Evolutionary conservation across 2,329 filamentous ascomycete species (phyloP).

Genomic region (Pestalotiopsis sp.): DNA sequence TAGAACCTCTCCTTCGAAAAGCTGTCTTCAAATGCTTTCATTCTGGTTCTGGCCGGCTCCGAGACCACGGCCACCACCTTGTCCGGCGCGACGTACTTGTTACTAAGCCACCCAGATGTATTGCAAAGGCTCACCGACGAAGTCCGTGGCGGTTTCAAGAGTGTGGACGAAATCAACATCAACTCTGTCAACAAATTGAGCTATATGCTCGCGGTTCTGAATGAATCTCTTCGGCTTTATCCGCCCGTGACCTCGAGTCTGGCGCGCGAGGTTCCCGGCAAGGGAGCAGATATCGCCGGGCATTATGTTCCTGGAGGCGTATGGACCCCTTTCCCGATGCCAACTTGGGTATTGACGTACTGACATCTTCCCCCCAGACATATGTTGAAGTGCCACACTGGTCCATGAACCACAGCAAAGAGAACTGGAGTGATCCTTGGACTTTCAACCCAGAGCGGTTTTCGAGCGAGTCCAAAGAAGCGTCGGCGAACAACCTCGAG

Average conservation of each 20-base stretch:
- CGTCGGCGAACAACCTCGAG: constrained; percentile 32
- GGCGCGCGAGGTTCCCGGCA: constrained; percentile 23
- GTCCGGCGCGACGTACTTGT: constrained; percentile 30
- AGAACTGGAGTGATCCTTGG: constrained; percentile 41
- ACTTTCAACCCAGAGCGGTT: constrained; percentile 43
- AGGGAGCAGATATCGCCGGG: constrained; percentile 25
- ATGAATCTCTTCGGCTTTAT: constrained; percentile 45
- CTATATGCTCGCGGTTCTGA: constrained; percentile 45
- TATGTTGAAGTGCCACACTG: constrained; percentile 39
- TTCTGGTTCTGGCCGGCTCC: constrained; percentile 30
- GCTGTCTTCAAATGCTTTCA: constrained; percentile 27
- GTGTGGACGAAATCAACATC: constrained; percentile 39
- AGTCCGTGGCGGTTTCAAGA: constrained; percentile 39
- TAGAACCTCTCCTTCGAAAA: constrained; percentile 29
- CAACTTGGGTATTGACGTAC: neutral
- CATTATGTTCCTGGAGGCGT: constrained; percentile 29
- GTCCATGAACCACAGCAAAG: constrained; percentile 36
- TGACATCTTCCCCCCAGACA: constrained; percentile 28
- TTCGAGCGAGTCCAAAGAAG: constrained; percentile 25
- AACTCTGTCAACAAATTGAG: constrained; percentile 32
- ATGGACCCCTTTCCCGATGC: constrained; percentile 14
- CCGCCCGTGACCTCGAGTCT: constrained; percentile 32
- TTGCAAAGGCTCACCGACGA: constrained; percentile 38
- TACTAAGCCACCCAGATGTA: constrained; percentile 31
- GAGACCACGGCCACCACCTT: constrained; percentile 33